Base-by-base conservation (phyloP, 768 basidiomycete species). In the Lentinula sp. region DNA sequence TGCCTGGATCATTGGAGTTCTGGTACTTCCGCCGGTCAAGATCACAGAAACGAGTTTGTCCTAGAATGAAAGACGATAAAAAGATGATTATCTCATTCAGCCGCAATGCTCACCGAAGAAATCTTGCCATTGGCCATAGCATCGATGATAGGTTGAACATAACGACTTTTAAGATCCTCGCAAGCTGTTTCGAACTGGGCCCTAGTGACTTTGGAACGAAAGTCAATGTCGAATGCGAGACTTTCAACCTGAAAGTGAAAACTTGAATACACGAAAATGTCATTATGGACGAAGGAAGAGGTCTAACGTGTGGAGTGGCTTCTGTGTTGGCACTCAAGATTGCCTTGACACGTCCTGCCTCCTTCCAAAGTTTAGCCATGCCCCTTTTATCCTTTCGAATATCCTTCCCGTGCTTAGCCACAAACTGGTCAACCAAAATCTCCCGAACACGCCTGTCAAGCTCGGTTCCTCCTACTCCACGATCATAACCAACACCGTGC, bases 341-440 rank as follows among this genome's bases (percentile, higher is more conserved):
- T 7, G 86, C 80, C 77, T 98, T 99, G 66, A 98, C 83, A 62
- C 95, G 83, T 16, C 83, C 84, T 1, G 96, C 93, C 73, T 99
- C 97, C 71, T 95, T 96, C 85, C 92, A 89, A 5, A 98, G 76
- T 73, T 95, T 96, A 4, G 92, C 90, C 88, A 97, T 89, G 1
- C 89, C 95, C 59, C 86, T 81, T 69, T 86, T 85, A 68, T 95
- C 91, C 64, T 78, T 77, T 32, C 84, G 81, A 40, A 94, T 81
- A 63, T 87, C 85, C 70, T 74, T 82, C 66, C 83, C 83, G 62
- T 89, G 77, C 73, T 89, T 90, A 54, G 76, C 70, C 68, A 89
- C 84, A 73, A 98, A 97, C 56, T 81, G 81, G 53, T 82, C 83
- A 31, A 88, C 76, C 57, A 99, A 80, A 56, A 95, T 81, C 37